Evolutionary conservation across 2,329 filamentous ascomycete species (phyloP).

Genomic region (Cytospora piceae): DNA sequence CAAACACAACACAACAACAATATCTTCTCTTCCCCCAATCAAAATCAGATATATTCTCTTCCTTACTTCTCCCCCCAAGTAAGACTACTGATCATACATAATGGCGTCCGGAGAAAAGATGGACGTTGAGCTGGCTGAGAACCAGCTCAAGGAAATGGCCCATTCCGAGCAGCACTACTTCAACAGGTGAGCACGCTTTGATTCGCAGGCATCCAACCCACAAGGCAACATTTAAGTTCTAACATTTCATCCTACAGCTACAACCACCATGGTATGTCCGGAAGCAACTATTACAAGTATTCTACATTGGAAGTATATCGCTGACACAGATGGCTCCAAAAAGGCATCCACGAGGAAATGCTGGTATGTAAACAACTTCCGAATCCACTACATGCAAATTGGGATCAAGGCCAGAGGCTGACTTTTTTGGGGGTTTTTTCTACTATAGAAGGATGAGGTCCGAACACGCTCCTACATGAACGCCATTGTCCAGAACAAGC

Average conservation of each 20-base stretch:
- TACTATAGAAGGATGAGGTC: constrained; percentile 89
- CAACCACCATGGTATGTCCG: constrained; percentile 84
- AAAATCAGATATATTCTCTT: not conserved
- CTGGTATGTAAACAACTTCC: constrained; percentile 68
- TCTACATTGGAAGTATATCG: constrained; percentile 6
- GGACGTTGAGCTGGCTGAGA: constrained; percentile 64
- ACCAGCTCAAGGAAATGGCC: constrained; percentile 72
- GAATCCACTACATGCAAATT: not conserved
- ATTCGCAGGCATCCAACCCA: constrained; percentile 11
- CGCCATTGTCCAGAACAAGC: constrained; percentile 94
- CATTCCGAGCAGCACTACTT: constrained; percentile 99
- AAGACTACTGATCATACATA: constrained; percentile 2
- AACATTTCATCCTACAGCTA: constrained; percentile 63
- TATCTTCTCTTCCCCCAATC: not conserved
- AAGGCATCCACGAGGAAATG: constrained; percentile 98
- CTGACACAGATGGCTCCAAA: constrained; percentile 29
- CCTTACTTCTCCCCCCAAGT: not conserved
- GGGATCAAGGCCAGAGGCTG: constrained; percentile 31
- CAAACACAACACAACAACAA: not conserved
- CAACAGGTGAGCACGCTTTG: constrained; percentile 71
- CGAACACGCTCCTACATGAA: constrained; percentile 97
- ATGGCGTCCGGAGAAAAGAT: constrained; percentile 56
- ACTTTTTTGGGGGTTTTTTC: constrained; percentile 29
- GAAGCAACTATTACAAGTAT: constrained; percentile 37
- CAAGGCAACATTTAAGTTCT: constrained; percentile 4